Evolutionary conservation across 2,329 filamentous ascomycete genomes (phyloP), one percentile per base, ranked within the genome.

Genomic region (Diaporthe eres): DNA sequence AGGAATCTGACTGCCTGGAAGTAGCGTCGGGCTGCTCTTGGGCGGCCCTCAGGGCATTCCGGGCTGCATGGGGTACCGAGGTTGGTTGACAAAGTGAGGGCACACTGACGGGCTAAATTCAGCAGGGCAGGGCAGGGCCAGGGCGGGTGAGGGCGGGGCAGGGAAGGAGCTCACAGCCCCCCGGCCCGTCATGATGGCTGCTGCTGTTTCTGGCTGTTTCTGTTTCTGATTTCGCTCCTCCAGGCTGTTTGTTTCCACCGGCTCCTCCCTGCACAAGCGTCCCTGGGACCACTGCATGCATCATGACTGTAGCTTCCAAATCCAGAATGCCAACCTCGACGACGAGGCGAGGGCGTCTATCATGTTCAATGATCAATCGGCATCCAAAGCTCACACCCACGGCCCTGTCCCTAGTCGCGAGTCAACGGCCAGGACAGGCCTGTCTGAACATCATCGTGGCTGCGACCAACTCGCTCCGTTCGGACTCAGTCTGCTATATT

Each of bases 161-260:
- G 47, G 63, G 63, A 39, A 68, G 65, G 65, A 53, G 47, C 49
- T 70, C 65, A 55, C 61, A 65, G 61, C 61, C 47, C 47, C 65
- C n/a, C n/a, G 65, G n/a, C 65, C 65, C 65, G 34, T 42, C 49
- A 70, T 28, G 47, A 47, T 37, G 3, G 31, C 19, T 68, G 65
- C 34, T 68, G 65, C 65, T 53, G 65, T 55, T 70, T 39, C 34
- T 70, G 65, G 65, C 19, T 37, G 65, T 53, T 68, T 39, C 65
- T 53, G 65, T 68, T 68, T 68, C 65, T 39, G 65, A 39, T 68
- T 28, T 15, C 22, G 63, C 63, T 68, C 63, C 61, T 67, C 42
- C 58, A 58, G 55, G 53, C 53, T 57, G 53, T 22, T 28, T 19
- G 25, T 9, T 19, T 44, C 9, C 58, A 42, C 34, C 39, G 12